These are phyloP conservation scores for Spatholobus suberectus DNA, from an alignment of 306 rosid species.

Conservation along the genomic window DNA sequence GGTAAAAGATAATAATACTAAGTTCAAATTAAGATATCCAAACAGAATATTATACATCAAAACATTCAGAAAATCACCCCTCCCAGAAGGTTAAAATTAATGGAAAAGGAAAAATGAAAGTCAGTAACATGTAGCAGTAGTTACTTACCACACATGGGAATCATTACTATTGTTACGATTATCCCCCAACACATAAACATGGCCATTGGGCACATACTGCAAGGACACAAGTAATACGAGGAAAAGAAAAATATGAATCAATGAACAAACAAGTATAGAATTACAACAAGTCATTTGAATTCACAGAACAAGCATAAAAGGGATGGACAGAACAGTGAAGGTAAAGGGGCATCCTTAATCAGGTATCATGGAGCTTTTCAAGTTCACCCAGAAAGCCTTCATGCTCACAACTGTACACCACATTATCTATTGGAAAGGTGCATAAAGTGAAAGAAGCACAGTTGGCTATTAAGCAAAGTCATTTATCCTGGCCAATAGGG, in stretches of 20 bases:
- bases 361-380: background rate
- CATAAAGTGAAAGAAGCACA: conserved; percentile 15
- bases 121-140: conserved; percentile 5
- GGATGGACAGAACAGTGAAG: background rate
- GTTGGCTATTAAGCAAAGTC: background rate
- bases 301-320: background rate
- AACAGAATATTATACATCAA: background rate
- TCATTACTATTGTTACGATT: conserved; percentile 87
- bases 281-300: background rate
- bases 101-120: background rate
- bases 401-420: background rate
- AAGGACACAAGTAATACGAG: conserved; percentile 22
- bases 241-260: conserved; percentile 11
- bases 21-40: background rate
- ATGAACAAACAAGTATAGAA: background rate
- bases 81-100: background rate
- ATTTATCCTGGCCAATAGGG: background rate
- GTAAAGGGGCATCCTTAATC: background rate
- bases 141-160: conserved; percentile 77
- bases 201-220: conserved; percentile 86
- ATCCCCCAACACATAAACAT: conserved; percentile 91
- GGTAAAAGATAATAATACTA: background rate
- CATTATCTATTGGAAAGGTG: conserved; percentile 1
- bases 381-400: background rate
- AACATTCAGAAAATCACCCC: conserved; percentile 16